phyloP scores from a whole-genome alignment of 148 eudicot species.

The Silene latifolia region DNA sequence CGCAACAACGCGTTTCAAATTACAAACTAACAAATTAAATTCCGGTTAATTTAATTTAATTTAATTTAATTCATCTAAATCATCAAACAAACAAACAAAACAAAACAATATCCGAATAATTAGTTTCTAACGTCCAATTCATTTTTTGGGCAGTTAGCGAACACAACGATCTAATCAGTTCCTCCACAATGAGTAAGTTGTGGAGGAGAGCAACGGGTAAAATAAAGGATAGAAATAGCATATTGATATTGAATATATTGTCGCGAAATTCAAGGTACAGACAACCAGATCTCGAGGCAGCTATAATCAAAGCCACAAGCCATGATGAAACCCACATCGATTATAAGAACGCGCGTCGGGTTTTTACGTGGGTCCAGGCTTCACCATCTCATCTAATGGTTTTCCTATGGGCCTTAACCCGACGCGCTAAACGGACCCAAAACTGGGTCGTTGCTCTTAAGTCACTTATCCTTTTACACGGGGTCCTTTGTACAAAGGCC shows the following conservation, averaged over 20 bases:
- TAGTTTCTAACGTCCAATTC: no score
- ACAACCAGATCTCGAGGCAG: constrained; percentile 63
- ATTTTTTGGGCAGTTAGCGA: background rate
- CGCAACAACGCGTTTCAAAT: no score
- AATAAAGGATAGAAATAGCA: constrained; percentile 65
- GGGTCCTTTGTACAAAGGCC: constrained; percentile 44
- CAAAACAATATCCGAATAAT: background rate
- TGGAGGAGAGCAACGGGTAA: constrained; percentile 59
- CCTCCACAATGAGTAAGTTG: constrained; percentile 33
- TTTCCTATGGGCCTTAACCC: constrained; percentile 44
- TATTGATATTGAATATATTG: constrained; percentile 31
- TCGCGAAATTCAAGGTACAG: constrained; percentile 34
- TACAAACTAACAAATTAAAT: background rate
- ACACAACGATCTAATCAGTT: background rate
- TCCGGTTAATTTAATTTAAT: no score
- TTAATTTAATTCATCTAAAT: background rate
- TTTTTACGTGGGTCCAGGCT: constrained; percentile 48
- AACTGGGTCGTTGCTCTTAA: constrained; percentile 71
- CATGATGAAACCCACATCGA: constrained; percentile 54
- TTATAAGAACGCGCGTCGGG: constrained; percentile 40
- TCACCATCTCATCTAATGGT: constrained; percentile 44
- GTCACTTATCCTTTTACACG: constrained; percentile 63
- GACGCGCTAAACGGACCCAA: constrained; percentile 43
- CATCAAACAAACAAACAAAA: background rate
- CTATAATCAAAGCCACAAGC: constrained; percentile 70